Conservation (phyloP, 177 flowering plant species). For the Vitis hybrid region DNA sequence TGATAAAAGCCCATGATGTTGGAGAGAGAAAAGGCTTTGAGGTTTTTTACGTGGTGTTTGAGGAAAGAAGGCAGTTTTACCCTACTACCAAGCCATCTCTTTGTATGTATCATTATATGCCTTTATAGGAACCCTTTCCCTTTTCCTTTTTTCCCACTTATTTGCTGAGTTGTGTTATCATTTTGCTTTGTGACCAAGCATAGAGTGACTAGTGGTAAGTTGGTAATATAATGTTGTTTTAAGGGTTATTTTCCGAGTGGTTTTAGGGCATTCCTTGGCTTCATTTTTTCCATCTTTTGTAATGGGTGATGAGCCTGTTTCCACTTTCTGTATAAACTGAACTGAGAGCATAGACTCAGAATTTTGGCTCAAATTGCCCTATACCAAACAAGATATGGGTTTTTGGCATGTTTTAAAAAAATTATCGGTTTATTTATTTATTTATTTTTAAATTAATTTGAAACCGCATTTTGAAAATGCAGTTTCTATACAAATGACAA, state of each 20-base stretch:
- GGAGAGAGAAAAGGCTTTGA: background rate
- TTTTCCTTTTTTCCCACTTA: background rate
- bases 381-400: too few relatives aligned
- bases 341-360: too few relatives aligned
- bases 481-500: too few relatives aligned
- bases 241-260: background rate
- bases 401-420: too few relatives aligned
- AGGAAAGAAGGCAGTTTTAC: background rate
- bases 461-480: too few relatives aligned
- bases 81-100: background rate
- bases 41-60: background rate
- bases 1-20: background rate
- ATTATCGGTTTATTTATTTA: too few relatives aligned
- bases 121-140: background rate
- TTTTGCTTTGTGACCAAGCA: slow-evolving; percentile 12
- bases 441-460: too few relatives aligned
- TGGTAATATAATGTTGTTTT: background rate
- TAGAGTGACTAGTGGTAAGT: background rate
- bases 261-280: background rate
- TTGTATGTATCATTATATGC: background rate
- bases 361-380: too few relatives aligned
- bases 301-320: too few relatives aligned
- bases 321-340: too few relatives aligned
- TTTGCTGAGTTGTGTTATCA: slow-evolving; percentile 5
- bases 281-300: background rate